Evolutionary conservation across 129 eudicot species (phyloP), one percentile per base, ranked within the genome.

Genomic region (Chrysanthemum makinoi): DNA sequence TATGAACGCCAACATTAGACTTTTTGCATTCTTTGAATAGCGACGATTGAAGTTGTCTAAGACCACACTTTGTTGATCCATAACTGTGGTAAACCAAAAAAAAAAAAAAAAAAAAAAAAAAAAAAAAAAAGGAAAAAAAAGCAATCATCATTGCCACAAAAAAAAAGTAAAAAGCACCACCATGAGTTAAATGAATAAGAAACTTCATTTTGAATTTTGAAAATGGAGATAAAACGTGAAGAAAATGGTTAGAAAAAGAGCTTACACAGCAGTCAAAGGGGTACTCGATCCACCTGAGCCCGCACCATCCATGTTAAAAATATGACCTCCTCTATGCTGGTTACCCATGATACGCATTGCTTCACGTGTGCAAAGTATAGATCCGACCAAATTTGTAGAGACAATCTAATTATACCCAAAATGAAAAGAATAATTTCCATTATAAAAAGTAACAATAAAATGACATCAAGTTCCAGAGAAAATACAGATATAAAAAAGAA

Each of bases 1-100:
- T 88, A 78, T 91, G 96, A 39, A 86, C 86, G 71, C 96, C 96
- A 7, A 86, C 86, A 65, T 86, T 88, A 8, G 84, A 81, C 47
- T 68, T 66, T 68, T 65, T 85, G 71, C 90, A 65, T 71, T 93
- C 98, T 83, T 87, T 93, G 46, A 89, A 70, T 74, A 93, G 84
- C 0, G 98, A 93, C 11, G 98, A 76, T 39, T 93, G 98, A 68
- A 89, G 95, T 84, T 93, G 96, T 86, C 98, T 76, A 49, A 93
- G 95, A 57, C 98, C 98, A 79, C 98, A 93, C 77, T 89, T 93
- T 64, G 96, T 89, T 26, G 98, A 93, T n/a, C 96, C 96, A 24
- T 94, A 94, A 2, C 98, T 94, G 62, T 69, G 66, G 26, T 19
- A 48, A 3, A 48, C 15, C 11, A 56, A 49, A 39, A 68, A 46